Base-by-base conservation (phyloP, 176 grass and related monocot species). In the Paspalum vaginatum region DNA sequence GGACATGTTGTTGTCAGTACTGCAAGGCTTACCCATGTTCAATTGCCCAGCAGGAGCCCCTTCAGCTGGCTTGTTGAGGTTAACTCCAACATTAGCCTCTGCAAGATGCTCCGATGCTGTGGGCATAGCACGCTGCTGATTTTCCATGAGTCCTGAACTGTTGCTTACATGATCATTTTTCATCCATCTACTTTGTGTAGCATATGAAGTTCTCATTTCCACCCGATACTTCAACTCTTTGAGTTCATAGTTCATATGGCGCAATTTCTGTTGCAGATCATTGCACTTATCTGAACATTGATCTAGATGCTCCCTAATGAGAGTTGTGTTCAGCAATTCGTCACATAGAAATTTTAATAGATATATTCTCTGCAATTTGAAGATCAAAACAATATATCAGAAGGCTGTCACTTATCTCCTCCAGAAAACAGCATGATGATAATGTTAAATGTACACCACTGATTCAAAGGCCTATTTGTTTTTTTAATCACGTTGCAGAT, bases 291-390 rank as follows among this genome's bases (percentile, higher is more conserved):
- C 95, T 47, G 87, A 79, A 79, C 90, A 95, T 69, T 95, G 92
- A 79, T 98, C 95, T 42, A 98, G 72, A 75, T 98, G 90, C 72
- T 98, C 95, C 80, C 81, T 92, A 52, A 98, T 81, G 73, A 98
- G 86, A 84, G 86, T 83, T 76, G 95, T 93, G 81, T 93, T 95
- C 71, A 95, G 77, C 80, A 95, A 85, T 86, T 98, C 95, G 5
- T 98, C 92, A n/a, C 95, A 98, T 32, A 98, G 78, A 80, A 95
- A 95, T 65, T 98, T 98, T 75, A 98, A 78, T 61, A 95, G 87
- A 80, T 93, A 78, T 84, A 95, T 83, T 83, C 92, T 95, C 95
- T 98, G 95, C 62, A 87, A 54, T 80, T 70, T 27, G 18, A 84
- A 78, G 41, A 89, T 72, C 61, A 84, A 45, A 84, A 74, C 9